Percentiles rank a stretch among this genome's conserved stretches.
phyloP scores from a whole-genome alignment of 2,329 filamentous ascomycete species.

The Aspergillus novofumigatus region DNA sequence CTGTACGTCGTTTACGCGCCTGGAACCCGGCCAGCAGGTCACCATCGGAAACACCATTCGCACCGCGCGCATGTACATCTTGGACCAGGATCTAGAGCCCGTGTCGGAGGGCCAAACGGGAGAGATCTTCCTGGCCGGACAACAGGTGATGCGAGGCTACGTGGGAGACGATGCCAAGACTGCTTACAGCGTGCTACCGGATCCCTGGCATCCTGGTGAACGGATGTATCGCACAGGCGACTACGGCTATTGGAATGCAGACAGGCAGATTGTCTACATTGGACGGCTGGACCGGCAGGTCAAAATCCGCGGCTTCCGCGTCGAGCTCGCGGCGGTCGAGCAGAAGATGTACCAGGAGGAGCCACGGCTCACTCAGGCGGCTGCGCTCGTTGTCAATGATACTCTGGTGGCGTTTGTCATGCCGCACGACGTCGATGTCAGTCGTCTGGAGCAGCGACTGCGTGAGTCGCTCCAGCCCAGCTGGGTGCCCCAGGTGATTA shows the following conservation, averaged over 20 bases:
- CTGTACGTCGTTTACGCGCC: background rate
- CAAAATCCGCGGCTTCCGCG: background rate
- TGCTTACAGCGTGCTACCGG: background rate
- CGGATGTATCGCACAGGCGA: constrained; percentile 2
- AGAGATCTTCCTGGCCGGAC: constrained; percentile 1
- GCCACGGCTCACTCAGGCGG: background rate
- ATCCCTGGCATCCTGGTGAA: background rate
- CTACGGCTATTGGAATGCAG: background rate
- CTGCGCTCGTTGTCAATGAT: background rate
- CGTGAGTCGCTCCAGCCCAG: background rate
- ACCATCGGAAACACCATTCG: background rate
- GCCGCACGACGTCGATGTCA: background rate
- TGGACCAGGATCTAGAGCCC: background rate
- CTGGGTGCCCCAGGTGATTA: background rate
- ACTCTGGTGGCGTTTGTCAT: background rate
- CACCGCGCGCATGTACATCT: background rate
- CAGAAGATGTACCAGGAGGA: background rate
- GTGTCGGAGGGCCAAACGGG: background rate
- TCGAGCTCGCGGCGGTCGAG: background rate
- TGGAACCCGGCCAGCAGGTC: background rate
- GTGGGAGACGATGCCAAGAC: background rate
- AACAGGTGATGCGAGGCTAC: background rate
- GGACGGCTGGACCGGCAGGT: constrained; percentile 1
- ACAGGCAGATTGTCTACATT: background rate
- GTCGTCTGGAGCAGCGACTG: background rate